phyloP scores from a whole-genome alignment of 2,329 filamentous ascomycete species.

The Alternaria infectoria region DNA sequence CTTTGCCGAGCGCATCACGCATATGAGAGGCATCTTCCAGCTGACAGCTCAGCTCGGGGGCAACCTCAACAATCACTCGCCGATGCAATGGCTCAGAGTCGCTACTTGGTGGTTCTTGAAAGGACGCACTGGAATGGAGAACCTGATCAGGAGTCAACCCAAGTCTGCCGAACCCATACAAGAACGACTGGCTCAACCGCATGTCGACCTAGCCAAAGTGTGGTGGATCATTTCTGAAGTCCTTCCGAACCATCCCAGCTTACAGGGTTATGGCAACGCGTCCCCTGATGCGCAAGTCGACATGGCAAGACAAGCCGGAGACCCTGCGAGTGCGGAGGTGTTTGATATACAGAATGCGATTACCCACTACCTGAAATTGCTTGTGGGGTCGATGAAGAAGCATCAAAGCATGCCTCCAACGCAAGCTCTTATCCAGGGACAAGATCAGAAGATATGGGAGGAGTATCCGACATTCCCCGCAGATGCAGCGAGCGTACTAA shows the following conservation, averaged over 20 bases:
- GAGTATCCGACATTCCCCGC: constrained; percentile 76
- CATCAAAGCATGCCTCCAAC: constrained; percentile 76
- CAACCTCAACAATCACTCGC: constrained; percentile 67
- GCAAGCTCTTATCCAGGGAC: constrained; percentile 72
- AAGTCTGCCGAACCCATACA: constrained; percentile 58
- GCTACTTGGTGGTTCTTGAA: constrained; percentile 90
- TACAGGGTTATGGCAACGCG: constrained; percentile 35
- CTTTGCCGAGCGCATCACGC: constrained; percentile 73
- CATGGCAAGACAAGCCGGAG: constrained; percentile 51
- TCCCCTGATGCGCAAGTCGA: constrained; percentile 42
- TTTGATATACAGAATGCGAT: constrained; percentile 62
- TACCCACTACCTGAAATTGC: constrained; percentile 70
- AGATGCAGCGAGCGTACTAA: constrained; percentile 72
- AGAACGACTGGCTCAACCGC: constrained; percentile 71
- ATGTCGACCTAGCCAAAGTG: constrained; percentile 83
- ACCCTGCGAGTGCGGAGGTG: constrained; percentile 54
- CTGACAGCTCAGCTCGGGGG: constrained; percentile 77
- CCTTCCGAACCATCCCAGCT: constrained; percentile 43
- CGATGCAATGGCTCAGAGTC: constrained; percentile 73
- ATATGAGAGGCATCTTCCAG: constrained; percentile 77
- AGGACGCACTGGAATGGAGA: constrained; percentile 77
- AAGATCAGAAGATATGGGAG: constrained; percentile 83
- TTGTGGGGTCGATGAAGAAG: constrained; percentile 82
- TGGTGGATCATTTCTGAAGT: constrained; percentile 73
- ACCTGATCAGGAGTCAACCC: constrained; percentile 70